These are phyloP conservation scores for Corynespora cassiicola DNA, from an alignment of 2,329 filamentous ascomycete species.

Conservation along the genomic window DNA sequence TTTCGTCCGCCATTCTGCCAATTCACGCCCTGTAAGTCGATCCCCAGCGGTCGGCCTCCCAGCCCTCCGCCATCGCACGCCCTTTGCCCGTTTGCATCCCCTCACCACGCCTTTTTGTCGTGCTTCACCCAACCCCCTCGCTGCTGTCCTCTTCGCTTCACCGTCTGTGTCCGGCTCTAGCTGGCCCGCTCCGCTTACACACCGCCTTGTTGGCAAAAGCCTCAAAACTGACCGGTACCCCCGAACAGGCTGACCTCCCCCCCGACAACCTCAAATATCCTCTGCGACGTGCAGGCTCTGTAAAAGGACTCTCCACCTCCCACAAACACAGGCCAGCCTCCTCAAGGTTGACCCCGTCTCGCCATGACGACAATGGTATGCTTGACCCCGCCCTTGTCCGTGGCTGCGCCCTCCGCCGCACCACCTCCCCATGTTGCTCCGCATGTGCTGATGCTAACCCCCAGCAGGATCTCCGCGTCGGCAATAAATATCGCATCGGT, in stretches of 20 bases:
- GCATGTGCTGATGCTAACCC: constrained; percentile 37
- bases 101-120: constrained; percentile 16
- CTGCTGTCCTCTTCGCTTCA: constrained; percentile 19
- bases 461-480: constrained; percentile 90
- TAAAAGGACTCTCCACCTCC: constrained; percentile 25
- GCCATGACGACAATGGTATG: constrained; percentile 70
- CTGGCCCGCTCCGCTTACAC: constrained; percentile 45
- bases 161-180: constrained; percentile 25
- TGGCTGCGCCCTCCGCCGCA: constrained; percentile 15
- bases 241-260: constrained; percentile 47
- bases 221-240: constrained; percentile 47
- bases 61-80: constrained; percentile 16
- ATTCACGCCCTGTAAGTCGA: constrained; percentile 48
- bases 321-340: constrained; percentile 38
- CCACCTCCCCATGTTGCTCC: constrained; percentile 17
- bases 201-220: constrained; percentile 51
- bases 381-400: constrained; percentile 45
- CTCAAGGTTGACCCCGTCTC: constrained; percentile 35
- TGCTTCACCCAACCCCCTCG: constrained; percentile 21
- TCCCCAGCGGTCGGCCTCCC: constrained; percentile 33
- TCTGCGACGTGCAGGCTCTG: constrained; percentile 24
- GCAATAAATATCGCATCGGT: constrained; percentile 99
- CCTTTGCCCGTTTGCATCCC: constrained; percentile 12
- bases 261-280: constrained; percentile 26
- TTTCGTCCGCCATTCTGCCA: constrained; percentile 33